A percentile compares a stretch with the other conserved stretches of the same genome.
Evolutionary conservation across 306 rosid species (phyloP).

Genomic region (Nissolia schottii): DNA sequence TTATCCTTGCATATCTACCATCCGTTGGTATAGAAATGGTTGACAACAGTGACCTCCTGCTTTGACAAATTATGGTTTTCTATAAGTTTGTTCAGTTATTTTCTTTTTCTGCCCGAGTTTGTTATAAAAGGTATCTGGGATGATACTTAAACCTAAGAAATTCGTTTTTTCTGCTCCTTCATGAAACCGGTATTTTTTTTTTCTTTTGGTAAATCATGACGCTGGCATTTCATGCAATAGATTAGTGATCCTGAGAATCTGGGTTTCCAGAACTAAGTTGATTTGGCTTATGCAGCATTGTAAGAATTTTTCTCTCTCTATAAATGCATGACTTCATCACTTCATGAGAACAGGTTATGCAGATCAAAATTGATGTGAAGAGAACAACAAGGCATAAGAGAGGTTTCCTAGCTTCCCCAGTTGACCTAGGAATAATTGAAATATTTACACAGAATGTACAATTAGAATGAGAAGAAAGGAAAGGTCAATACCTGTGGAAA

Average conservation of each 20-base stretch:
- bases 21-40: not conserved
- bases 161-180: not conserved
- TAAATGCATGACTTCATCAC: not conserved
- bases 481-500: not conserved
- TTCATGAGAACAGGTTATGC: not conserved
- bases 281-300: not conserved
- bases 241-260: not conserved
- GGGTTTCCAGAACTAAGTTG: not conserved
- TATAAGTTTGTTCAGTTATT: not conserved
- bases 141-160: not conserved
- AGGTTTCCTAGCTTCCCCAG: not conserved
- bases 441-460: not conserved
- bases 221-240: not conserved
- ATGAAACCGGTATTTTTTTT: not conserved
- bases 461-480: not conserved
- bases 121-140: not conserved
- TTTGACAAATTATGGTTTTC: not conserved
- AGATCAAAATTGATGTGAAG: not conserved
- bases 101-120: not conserved
- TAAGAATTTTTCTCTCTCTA: not conserved
- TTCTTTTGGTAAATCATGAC: not conserved
- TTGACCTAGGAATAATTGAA: not conserved
- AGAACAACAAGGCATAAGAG: not conserved
- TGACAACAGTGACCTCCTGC: not conserved
- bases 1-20: conserved; percentile 1